Percentiles rank a stretch among this genome's conserved stretches.
Evolutionary conservation across 495 filamentous ascomycete genomes (phyloP).

Genomic region (Talaromyces thailandensis): DNA sequence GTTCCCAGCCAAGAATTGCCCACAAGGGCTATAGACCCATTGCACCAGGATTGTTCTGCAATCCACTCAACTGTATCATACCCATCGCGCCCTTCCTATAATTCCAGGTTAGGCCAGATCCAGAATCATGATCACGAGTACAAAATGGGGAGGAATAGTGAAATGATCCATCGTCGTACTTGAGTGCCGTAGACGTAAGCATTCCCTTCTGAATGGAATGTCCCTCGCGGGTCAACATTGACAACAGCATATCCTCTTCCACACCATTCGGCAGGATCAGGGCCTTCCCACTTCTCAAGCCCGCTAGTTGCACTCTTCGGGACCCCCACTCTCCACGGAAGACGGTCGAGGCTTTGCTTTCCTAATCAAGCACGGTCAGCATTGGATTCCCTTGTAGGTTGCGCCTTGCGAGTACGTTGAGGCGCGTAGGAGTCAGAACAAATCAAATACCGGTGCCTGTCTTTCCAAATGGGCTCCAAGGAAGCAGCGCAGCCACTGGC

Average conservation of each 20-base stretch:
- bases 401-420: not conserved
- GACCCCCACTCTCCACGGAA: constrained; percentile 9
- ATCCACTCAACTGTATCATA: constrained; percentile 14
- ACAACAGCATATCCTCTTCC: not conserved
- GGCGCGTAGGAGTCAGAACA: constrained; percentile 8
- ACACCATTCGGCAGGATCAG: not conserved
- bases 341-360: constrained; percentile 8
- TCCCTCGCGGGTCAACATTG: no score
- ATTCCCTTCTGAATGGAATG: no score
- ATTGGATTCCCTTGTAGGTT: no score
- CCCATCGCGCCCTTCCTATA: constrained; percentile 8
- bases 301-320: constrained; percentile 4
- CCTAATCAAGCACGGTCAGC: no score
- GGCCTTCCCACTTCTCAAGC: not conserved
- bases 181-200: no score
- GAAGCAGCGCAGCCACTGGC: constrained; percentile 23
- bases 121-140: constrained; percentile 10
- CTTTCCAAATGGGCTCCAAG: constrained; percentile 29
- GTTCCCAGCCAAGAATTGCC: constrained; percentile 20
- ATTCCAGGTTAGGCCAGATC: no score
- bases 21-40: constrained; percentile 13
- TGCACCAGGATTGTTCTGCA: constrained; percentile 15
- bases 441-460: constrained; percentile 9
- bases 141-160: not conserved
- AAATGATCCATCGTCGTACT: no score